Conservation (phyloP, 2,329 filamentous ascomycete genomes). For the Trichophyton rubrum region DNA sequence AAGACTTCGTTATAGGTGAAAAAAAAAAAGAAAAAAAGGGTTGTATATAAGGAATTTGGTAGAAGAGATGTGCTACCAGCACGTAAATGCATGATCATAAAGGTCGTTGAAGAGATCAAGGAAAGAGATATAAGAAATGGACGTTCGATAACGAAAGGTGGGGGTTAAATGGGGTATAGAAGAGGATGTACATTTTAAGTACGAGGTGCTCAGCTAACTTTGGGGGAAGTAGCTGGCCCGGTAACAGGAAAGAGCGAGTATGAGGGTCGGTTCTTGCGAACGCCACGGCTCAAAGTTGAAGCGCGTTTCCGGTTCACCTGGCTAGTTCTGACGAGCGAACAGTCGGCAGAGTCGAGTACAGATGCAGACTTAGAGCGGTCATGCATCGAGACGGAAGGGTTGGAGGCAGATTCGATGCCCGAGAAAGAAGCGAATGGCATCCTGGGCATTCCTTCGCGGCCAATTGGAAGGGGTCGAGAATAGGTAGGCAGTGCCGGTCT, state of each 20-base stretch:
- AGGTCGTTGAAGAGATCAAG: neutral
- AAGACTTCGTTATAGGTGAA: neutral
- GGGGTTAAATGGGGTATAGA: neutral
- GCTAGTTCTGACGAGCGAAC: slow-evolving; percentile 10
- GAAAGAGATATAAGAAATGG: neutral
- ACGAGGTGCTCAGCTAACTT: neutral
- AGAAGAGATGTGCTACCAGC: neutral
- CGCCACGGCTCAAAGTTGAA: slow-evolving; percentile 16
- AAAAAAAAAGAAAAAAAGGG: neutral
- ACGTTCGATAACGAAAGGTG: neutral
- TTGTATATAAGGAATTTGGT: neutral
- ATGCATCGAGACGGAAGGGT: slow-evolving; percentile 17
- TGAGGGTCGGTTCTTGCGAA: slow-evolving; percentile 30
- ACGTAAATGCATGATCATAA: slow-evolving; percentile 2
- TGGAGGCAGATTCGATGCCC: slow-evolving; percentile 24
- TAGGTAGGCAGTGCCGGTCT: slow-evolving; percentile 9
- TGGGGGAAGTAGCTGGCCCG: slow-evolving; percentile 13
- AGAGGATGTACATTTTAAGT: neutral
- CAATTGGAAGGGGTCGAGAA: slow-evolving; percentile 13
- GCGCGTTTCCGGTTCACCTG: slow-evolving; percentile 15
- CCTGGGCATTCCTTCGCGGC: neutral
- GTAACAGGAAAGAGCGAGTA: slow-evolving; percentile 33
- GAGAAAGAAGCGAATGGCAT: slow-evolving; percentile 17
- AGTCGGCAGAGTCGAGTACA: slow-evolving; percentile 19
- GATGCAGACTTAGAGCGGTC: slow-evolving; percentile 29